Conservation (phyloP, 176 grass and related monocot genomes). For the Oryza meridionalis region DNA sequence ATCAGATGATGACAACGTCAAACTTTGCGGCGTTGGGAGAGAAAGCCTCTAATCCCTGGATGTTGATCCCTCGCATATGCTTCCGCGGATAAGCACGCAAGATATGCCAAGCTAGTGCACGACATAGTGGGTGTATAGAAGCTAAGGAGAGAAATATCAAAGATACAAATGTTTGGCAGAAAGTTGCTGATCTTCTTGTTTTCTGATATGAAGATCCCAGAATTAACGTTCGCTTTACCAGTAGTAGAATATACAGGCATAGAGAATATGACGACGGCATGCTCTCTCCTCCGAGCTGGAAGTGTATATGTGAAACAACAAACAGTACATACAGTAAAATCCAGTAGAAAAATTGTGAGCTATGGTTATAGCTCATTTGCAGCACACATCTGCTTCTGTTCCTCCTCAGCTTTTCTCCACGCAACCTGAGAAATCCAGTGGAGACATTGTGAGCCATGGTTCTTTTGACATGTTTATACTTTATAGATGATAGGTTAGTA, state of each 20-base stretch:
- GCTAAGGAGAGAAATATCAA: not conserved
- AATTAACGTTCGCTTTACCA: not conserved
- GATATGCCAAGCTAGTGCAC: not conserved
- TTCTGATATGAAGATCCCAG: constrained; percentile 14
- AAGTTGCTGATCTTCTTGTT: constrained; percentile 20
- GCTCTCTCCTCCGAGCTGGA: constrained; percentile 30
- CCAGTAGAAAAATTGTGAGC: too few relatives aligned
- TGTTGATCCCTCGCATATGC: constrained; percentile 24
- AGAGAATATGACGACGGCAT: not conserved
- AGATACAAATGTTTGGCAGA: constrained; percentile 5
- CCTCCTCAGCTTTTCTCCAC: constrained; percentile 71
- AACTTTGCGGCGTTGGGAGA: not conserved
- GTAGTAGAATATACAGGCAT: constrained; percentile 4
- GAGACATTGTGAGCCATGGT: constrained; percentile 17
- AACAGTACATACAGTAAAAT: not conserved
- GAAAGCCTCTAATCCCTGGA: not conserved
- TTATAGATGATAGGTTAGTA: not conserved
- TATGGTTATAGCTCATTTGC: not conserved
- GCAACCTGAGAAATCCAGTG: constrained; percentile 57
- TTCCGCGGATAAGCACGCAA: constrained; percentile 8
- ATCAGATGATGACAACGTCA: constrained; percentile 18
- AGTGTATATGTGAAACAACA: constrained; percentile 10
- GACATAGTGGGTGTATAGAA: not conserved
- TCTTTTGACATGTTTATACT: not conserved
- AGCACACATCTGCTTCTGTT: constrained; percentile 43